Evolutionary conservation across 2,329 filamentous ascomycete genomes (phyloP).

Genomic region (Fusarium camptoceras): DNA sequence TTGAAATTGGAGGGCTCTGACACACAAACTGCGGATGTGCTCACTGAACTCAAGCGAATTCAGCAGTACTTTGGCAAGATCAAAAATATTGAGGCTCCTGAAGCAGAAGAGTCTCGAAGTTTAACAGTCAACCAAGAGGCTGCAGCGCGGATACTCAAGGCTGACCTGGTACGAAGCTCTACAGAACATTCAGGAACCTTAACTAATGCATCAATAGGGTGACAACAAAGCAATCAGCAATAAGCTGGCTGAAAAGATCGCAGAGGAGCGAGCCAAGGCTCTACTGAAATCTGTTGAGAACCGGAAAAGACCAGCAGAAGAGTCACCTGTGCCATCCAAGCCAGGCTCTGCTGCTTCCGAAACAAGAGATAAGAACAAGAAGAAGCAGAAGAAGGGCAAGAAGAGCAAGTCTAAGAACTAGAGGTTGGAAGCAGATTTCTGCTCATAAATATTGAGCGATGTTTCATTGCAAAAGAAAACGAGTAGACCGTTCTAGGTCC

Average conservation of each 20-base stretch:
- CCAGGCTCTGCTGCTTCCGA: conserved; percentile 29
- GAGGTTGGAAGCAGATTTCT: neutral
- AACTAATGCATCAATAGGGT: conserved; percentile 50
- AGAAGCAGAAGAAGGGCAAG: conserved; percentile 52
- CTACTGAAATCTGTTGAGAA: conserved; percentile 61
- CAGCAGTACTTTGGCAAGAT: conserved; percentile 95
- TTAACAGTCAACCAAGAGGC: conserved; percentile 77
- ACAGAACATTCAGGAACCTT: neutral
- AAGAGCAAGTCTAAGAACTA: conserved; percentile 49
- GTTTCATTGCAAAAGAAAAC: neutral
- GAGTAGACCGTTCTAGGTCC: neutral
- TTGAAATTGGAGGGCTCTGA: conserved; percentile 83
- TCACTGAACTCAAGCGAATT: conserved; percentile 85
- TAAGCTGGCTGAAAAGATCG: conserved; percentile 67
- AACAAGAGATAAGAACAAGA: conserved; percentile 45
- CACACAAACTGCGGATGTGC: conserved; percentile 86
- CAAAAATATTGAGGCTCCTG: conserved; percentile 75
- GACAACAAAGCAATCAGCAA: conserved; percentile 65
- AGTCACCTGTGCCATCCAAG: conserved; percentile 44
- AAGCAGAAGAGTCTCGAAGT: conserved; percentile 59
- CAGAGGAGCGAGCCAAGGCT: conserved; percentile 66
- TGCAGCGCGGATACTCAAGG: conserved; percentile 83
- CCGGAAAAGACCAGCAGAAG: conserved; percentile 56
- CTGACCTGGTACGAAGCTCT: conserved; percentile 73
- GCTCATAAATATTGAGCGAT: neutral